Conservation (phyloP, 2,329 filamentous ascomycete genomes). For the Colletotrichum cordylinicola region DNA sequence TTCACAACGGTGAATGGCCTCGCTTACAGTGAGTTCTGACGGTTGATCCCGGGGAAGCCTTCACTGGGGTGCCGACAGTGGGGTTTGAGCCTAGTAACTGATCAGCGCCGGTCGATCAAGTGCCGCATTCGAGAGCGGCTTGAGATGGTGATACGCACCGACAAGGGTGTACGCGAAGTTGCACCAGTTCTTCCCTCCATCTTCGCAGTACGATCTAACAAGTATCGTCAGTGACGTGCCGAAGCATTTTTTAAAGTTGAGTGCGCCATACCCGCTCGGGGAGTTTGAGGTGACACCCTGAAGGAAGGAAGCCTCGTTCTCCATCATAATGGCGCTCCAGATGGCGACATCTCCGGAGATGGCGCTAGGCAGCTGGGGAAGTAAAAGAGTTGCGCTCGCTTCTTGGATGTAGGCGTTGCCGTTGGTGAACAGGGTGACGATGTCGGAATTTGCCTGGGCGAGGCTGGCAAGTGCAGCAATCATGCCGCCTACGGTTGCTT, state of each 20-base stretch:
- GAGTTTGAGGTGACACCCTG: constrained; percentile 5
- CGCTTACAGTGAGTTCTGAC: not conserved
- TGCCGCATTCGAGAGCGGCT: not conserved
- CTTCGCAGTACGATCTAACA: not conserved
- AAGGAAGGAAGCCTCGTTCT: not conserved
- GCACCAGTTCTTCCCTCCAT: not conserved
- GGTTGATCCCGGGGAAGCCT: not conserved
- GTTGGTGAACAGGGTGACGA: not conserved
- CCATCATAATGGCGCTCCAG: constrained; percentile 11
- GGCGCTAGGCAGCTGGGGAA: not conserved
- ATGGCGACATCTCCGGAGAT: not conserved
- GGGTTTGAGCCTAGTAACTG: not conserved
- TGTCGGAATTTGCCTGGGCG: not conserved
- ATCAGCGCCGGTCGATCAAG: not conserved
- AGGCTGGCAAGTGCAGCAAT: not conserved
- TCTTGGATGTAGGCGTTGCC: not conserved
- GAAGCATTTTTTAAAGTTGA: fast-evolving
- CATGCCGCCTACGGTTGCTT: not conserved
- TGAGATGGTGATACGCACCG: not conserved
- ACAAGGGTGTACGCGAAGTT: not conserved
- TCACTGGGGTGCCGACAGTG: not conserved
- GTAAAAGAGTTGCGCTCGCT: not conserved
- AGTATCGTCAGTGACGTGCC: not conserved
- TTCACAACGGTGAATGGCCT: not conserved
- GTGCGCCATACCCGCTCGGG: not conserved